phyloP scores from a whole-genome alignment of 306 rosid species.

The Cucumis melo region DNA sequence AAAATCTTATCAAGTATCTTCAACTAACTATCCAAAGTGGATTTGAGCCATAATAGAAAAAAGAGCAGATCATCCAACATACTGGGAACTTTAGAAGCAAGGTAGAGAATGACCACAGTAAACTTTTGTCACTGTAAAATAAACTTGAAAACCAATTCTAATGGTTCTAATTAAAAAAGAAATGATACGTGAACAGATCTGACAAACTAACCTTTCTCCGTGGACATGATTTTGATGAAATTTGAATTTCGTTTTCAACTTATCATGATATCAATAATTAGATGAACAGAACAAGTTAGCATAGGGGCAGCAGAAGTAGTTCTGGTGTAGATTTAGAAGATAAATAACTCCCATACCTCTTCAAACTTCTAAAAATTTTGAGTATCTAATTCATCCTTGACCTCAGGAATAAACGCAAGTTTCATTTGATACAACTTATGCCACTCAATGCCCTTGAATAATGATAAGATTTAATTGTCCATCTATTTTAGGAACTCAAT shows the following conservation, averaged over 20 bases:
- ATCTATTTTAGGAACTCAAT: slow-evolving; percentile 11
- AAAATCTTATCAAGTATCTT: background rate
- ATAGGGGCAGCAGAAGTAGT: background rate
- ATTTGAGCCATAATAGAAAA: background rate
- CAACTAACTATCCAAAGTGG: background rate
- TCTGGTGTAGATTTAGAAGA: slow-evolving; percentile 5
- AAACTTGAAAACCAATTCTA: no score
- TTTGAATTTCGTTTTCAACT: slow-evolving; percentile 59
- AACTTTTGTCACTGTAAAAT: background rate
- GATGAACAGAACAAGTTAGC: slow-evolving; percentile 15
- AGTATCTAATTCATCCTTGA: slow-evolving; percentile 91
- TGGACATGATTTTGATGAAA: slow-evolving; percentile 83
- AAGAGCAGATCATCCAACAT: background rate
- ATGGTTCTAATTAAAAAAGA: background rate
- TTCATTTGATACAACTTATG: slow-evolving; percentile 75
- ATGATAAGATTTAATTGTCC: slow-evolving; percentile 17
- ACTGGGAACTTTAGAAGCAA: background rate
- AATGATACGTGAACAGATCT: background rate
- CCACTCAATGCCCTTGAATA: slow-evolving; percentile 89
- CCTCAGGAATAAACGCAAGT: slow-evolving; percentile 99
- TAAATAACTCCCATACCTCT: slow-evolving; percentile 40
- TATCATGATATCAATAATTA: slow-evolving; percentile 21
- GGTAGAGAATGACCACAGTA: background rate
- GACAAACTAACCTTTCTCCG: slow-evolving; percentile 86
- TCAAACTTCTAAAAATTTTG: slow-evolving; percentile 99